Conservation (phyloP, 2,329 filamentous ascomycete genomes). For the Aspergillus versicolor region DNA sequence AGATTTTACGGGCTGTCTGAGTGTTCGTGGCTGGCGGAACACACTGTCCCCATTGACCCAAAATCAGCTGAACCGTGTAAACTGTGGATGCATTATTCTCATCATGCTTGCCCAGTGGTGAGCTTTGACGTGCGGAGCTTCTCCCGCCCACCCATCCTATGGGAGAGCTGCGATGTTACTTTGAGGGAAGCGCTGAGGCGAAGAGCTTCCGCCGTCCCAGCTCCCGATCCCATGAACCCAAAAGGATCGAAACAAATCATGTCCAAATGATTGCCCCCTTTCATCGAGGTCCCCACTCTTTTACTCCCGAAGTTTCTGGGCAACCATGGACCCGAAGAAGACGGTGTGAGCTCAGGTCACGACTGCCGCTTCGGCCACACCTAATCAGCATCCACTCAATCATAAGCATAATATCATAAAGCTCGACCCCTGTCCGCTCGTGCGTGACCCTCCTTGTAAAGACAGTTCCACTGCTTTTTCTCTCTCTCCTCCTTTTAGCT, state of each 20-base stretch:
- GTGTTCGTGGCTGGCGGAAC: conserved; percentile 16
- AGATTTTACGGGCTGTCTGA: background rate
- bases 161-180: background rate
- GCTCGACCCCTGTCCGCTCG: background rate
- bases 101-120: background rate
- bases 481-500: background rate
- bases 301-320: background rate
- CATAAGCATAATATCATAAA: conserved; percentile 5
- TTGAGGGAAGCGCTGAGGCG: background rate
- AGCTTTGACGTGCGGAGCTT: conserved; percentile 3
- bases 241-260: conserved; percentile 2
- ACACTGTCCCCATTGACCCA: conserved; percentile 6
- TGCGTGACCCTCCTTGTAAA: background rate
- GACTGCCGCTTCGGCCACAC: background rate
- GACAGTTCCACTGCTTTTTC: background rate
- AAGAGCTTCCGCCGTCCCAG: background rate
- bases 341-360: background rate
- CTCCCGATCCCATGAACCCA: background rate
- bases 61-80: conserved; percentile 10
- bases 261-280: conserved; percentile 3
- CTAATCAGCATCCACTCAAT: conserved; percentile 5
- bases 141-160: background rate
- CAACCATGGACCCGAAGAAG: conserved; percentile 1
- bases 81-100: conserved; percentile 1
- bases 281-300: conserved; percentile 6